These are phyloP conservation scores for Nephelium lappaceum DNA, from an alignment of 345 rosid genomes.

Conservation along the genomic window DNA sequence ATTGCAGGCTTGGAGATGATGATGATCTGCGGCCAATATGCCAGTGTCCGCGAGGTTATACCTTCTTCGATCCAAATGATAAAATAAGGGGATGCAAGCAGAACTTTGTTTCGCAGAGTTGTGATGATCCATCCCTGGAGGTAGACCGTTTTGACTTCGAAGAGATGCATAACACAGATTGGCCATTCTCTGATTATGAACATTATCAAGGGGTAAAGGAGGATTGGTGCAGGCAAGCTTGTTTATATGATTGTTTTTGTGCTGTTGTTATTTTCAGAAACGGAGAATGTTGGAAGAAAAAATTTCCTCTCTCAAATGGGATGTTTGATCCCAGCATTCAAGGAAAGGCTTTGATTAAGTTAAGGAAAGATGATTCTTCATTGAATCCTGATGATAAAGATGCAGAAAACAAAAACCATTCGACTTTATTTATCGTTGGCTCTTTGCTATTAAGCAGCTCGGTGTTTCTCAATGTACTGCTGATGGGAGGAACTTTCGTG, in stretches of 20 bases:
- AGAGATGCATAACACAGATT: conserved; percentile 33
- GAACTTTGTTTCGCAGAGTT: conserved; percentile 38
- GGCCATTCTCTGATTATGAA: conserved; percentile 43
- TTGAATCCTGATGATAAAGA: conserved; percentile 10
- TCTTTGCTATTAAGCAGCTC: conserved; percentile 36
- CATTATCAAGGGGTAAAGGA: conserved; percentile 13
- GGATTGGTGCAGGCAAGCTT: conserved; percentile 47
- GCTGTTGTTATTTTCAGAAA: conserved; percentile 39
- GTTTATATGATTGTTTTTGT: conserved; percentile 62
- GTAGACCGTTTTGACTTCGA: conserved; percentile 23
- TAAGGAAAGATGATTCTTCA: conserved; percentile 27
- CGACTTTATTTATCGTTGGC: conserved; percentile 21
- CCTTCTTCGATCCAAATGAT: conserved; percentile 36
- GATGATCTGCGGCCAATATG: conserved; percentile 45
- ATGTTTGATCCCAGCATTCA: neutral
- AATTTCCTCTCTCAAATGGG: conserved; percentile 48
- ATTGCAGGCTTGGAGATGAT: conserved; percentile 34
- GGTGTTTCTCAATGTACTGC: conserved; percentile 28
- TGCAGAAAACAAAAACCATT: conserved; percentile 12
- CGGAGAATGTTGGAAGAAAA: conserved; percentile 53
- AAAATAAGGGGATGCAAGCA: conserved; percentile 44
- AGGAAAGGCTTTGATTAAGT: conserved; percentile 44
- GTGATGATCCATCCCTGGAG: conserved; percentile 28
- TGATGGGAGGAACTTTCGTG: conserved; percentile 9
- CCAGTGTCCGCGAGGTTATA: conserved; percentile 48